Evolutionary conservation across 164 flowering plant genomes (phyloP), one percentile per base, ranked within the genome.

Genomic region (Magnolia officinalis): DNA sequence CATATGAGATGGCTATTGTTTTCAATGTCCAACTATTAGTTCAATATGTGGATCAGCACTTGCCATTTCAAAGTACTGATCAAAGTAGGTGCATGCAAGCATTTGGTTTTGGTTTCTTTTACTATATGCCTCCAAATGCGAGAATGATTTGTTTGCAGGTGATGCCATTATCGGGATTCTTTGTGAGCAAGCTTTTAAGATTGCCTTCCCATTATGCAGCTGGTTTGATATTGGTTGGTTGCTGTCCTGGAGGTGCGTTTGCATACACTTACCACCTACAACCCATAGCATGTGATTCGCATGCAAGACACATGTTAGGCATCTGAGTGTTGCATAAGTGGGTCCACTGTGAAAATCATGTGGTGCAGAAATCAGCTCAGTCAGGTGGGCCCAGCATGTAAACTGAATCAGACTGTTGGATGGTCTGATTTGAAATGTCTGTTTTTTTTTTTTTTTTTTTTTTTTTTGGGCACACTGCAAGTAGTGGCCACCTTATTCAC

Each of bases 181-280:
- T 88, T 72, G 87, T 93, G 68, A 93, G 98, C 90, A 92, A 91
- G 84, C 90, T 93, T 72, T 84, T 95, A 63, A 85, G 79, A 58
- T 72, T 95, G 78, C 98, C 98, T 61, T 85, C 97, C 23, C 73
- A 93, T 84, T 95, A 92, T 86, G 97, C 97, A 67, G 97, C 97
- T 76, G 98, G 98, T 76, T 81, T 93, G 73, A 95, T 93, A 80
- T 83, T 95, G 83, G 98, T 95, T 74, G 93, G 84, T 31, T 95
- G 98, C 85, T 95, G 97, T 77, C 98, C 98, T 26, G 97, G 98
- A 75, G 98, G 96, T 92, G 71, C 31, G 81, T 79, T 11, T 29
- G 6, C 18, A 67, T 14, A 9, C 49, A 9, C 0, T 67, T 67
- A 29, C 20, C 31, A 50, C 73, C 18, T 51, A 9, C 64, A 26